Conservation (phyloP, 2,329 filamentous ascomycete genomes). For the Paecilomyces sp. region DNA sequence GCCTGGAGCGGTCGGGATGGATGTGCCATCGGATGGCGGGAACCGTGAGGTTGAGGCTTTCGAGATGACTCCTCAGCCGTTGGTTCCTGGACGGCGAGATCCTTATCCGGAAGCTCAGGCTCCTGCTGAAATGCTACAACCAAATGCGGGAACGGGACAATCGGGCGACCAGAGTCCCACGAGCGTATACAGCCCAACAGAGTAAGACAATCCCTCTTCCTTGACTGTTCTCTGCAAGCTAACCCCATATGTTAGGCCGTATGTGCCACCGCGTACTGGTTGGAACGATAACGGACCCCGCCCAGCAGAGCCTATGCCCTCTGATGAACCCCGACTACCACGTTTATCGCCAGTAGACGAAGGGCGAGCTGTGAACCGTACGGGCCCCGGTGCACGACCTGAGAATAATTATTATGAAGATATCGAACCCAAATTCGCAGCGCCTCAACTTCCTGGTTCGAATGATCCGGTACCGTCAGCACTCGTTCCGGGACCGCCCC, state of each 20-base stretch:
- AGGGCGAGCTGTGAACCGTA: slow-evolving; percentile 14
- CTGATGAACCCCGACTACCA: slow-evolving; percentile 23
- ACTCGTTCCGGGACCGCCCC: slow-evolving; percentile 29
- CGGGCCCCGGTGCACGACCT: slow-evolving; percentile 29
- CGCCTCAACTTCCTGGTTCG: slow-evolving; percentile 26
- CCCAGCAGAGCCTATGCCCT: slow-evolving; percentile 11
- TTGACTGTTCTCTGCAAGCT: slow-evolving; percentile 6
- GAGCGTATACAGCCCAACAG: slow-evolving; percentile 66
- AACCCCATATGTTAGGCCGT: slow-evolving; percentile 19
- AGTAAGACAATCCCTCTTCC: slow-evolving; percentile 50
- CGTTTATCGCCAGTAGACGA: slow-evolving; percentile 11
- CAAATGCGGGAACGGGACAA: slow-evolving; percentile 45
- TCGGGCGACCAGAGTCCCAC: slow-evolving; percentile 56
- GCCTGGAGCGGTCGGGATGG: slow-evolving; percentile 26
- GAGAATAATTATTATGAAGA: slow-evolving; percentile 76
- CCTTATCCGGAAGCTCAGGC: slow-evolving; percentile 60
- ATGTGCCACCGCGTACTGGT: slow-evolving; percentile 40
- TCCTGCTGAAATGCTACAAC: slow-evolving; percentile 56
- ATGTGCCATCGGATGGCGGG: slow-evolving; percentile 26
- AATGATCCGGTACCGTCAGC: slow-evolving; percentile 24
- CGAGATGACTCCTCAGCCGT: slow-evolving; percentile 72
- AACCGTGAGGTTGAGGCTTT: slow-evolving; percentile 56
- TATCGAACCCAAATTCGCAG: slow-evolving; percentile 78
- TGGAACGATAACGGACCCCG: slow-evolving; percentile 18
- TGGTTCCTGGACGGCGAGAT: slow-evolving; percentile 51